A percentile compares a stretch with the other conserved stretches of the same genome.
Evolutionary conservation across 2,329 filamentous ascomycete species (phyloP).

Genomic region (Colletotrichum neosansevieriae): DNA sequence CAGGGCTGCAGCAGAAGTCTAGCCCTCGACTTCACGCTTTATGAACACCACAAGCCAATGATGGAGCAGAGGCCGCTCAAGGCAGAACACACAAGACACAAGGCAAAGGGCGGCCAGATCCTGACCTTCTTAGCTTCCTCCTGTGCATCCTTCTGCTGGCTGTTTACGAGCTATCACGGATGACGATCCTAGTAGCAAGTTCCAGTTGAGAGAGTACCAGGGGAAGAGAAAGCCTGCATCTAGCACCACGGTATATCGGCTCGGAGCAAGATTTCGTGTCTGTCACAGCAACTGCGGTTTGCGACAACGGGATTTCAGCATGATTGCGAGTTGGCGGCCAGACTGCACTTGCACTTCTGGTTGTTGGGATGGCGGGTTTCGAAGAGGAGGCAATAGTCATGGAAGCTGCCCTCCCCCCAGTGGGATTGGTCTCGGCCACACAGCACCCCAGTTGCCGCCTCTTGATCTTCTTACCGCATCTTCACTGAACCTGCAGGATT

Average conservation of each 20-base stretch:
- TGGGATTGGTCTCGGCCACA: background rate
- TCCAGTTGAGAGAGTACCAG: background rate
- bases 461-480: constrained; percentile 40
- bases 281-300: constrained; percentile 2
- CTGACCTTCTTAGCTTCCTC: too few relatives aligned
- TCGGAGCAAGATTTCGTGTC: background rate
- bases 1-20: too few relatives aligned
- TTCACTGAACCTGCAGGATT: constrained; percentile 36
- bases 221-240: background rate
- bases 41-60: too few relatives aligned
- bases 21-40: too few relatives aligned
- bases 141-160: too few relatives aligned
- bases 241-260: background rate
- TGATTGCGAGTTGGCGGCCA: background rate
- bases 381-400: constrained; percentile 12
- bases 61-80: too few relatives aligned
- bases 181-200: background rate
- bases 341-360: background rate
- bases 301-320: constrained; percentile 1
- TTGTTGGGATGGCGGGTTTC: background rate
- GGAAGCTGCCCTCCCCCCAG: background rate
- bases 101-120: too few relatives aligned
- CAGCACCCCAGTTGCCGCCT: constrained; percentile 27
- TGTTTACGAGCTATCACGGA: too few relatives aligned
- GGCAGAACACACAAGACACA: too few relatives aligned